These are phyloP conservation scores for Cornus florida DNA, from an alignment of 148 eudicot species.

Conservation along the genomic window DNA sequence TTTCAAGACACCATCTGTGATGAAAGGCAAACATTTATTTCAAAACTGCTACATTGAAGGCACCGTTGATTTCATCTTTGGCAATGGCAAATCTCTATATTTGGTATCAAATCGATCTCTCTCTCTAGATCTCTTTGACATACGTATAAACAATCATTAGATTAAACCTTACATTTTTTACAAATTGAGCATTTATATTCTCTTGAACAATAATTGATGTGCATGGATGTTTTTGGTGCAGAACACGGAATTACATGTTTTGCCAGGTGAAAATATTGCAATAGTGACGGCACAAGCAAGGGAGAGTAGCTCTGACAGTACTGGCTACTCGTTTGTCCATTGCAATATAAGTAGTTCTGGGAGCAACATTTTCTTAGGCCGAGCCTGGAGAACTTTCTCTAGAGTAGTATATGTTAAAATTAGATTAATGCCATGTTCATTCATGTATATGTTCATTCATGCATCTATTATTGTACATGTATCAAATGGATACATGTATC, in stretches of 20 bases:
- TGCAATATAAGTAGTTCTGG: slow-evolving; percentile 20
- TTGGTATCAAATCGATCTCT: slow-evolving; percentile 24
- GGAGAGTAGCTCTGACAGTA: slow-evolving; percentile 3
- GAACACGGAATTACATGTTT: slow-evolving; percentile 33
- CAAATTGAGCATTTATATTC: neutral
- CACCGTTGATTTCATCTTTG: too few species aligned
- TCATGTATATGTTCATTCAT: too few species aligned
- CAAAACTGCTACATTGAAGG: too few species aligned
- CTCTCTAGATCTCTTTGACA: neutral
- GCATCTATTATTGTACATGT: too few species aligned
- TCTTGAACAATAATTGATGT: too few species aligned
- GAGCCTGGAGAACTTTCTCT: slow-evolving; percentile 33
- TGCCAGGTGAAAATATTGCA: slow-evolving; percentile 23
- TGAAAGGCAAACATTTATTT: too few species aligned
- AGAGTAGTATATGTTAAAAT: too few species aligned
- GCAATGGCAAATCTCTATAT: slow-evolving; percentile 45
- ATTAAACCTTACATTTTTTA: too few species aligned
- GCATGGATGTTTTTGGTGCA: neutral
- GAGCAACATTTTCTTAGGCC: slow-evolving; percentile 11
- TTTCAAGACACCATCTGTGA: slow-evolving; percentile 21
- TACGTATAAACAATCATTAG: too few species aligned
- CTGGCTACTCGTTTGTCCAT: slow-evolving; percentile 19
- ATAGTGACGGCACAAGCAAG: slow-evolving; percentile 38
- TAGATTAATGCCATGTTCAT: too few species aligned
- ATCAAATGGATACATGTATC: too few species aligned